Evolutionary conservation across 2,329 filamentous ascomycete species (phyloP).

Genomic region (Clonostachys solani): DNA sequence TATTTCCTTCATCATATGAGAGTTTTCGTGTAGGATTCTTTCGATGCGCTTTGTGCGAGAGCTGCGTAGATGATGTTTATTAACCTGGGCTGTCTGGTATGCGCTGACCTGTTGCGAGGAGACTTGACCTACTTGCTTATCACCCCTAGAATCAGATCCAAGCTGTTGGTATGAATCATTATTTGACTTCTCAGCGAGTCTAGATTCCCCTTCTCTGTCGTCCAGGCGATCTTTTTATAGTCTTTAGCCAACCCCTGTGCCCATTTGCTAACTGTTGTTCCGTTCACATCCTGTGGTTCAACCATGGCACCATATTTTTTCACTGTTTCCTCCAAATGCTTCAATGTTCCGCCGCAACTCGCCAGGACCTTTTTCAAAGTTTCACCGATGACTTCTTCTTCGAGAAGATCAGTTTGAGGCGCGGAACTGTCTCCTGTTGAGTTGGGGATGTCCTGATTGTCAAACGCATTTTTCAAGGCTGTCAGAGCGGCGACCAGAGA

Average conservation of each 20-base stretch:
- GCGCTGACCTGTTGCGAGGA: too few relatives aligned
- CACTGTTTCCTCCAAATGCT: background rate
- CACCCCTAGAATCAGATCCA: constrained; percentile 4
- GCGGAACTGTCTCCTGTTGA: too few relatives aligned
- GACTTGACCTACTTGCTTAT: constrained; percentile 3
- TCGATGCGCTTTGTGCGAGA: constrained; percentile 1
- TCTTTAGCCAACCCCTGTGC: background rate
- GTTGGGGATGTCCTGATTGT: background rate
- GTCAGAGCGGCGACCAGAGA: constrained; percentile 4
- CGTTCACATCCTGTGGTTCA: too few relatives aligned
- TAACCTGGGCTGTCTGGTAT: too few relatives aligned
- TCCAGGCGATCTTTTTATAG: constrained; percentile 6
- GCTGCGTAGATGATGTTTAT: background rate
- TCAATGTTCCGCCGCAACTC: constrained; percentile 1
- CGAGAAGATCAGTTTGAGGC: background rate
- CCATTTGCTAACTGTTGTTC: too few relatives aligned
- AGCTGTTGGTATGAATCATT: constrained; percentile 3
- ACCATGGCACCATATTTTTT: constrained; percentile 2
- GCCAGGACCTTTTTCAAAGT: constrained; percentile 2
- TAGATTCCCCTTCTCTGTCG: constrained; percentile 4
- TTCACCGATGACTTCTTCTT: background rate
- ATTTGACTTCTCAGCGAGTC: constrained; percentile 1
- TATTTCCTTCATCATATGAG: background rate
- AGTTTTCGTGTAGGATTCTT: background rate
- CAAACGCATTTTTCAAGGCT: constrained; percentile 1